Percentiles rank a stretch among this genome's conserved stretches.
phyloP scores from a whole-genome alignment of 2,329 filamentous ascomycete species.

The Xylaria sp. region DNA sequence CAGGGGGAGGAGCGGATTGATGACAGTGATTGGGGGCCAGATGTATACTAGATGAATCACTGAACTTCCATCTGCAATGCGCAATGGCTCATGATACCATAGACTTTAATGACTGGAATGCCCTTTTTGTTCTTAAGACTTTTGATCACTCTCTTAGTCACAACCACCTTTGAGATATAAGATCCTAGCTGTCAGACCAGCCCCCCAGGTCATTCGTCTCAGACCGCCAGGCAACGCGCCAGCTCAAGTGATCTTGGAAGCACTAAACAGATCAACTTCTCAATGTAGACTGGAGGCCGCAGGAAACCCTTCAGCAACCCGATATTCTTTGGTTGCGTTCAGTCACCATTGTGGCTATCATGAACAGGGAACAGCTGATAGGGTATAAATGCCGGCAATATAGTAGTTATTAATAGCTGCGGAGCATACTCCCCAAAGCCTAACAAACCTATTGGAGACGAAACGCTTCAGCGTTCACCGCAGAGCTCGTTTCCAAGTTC shows the following conservation, averaged over 20 bases:
- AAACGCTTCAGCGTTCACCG: no score
- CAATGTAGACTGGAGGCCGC: no score
- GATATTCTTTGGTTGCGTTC: no score
- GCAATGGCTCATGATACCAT: background rate
- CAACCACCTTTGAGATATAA: background rate
- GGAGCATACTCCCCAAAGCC: no score
- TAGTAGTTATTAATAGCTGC: no score
- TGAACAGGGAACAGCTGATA: no score
- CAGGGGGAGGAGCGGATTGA: background rate
- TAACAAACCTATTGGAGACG: no score
- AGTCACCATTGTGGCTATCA: no score
- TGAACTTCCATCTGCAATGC: background rate
- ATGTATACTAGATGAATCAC: background rate
- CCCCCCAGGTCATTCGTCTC: no score
- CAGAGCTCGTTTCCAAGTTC: no score
- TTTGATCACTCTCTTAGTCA: background rate
- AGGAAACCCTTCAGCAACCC: background rate
- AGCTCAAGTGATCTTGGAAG: background rate
- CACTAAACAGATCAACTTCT: no score
- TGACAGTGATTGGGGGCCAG: background rate
- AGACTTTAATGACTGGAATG: background rate
- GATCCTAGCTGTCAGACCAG: background rate
- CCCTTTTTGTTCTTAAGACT: background rate
- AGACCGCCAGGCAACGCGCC: background rate
- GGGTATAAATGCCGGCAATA: no score